Conservation (phyloP, 192 early-diverging fungal species). For the Coemansia sp. region DNA sequence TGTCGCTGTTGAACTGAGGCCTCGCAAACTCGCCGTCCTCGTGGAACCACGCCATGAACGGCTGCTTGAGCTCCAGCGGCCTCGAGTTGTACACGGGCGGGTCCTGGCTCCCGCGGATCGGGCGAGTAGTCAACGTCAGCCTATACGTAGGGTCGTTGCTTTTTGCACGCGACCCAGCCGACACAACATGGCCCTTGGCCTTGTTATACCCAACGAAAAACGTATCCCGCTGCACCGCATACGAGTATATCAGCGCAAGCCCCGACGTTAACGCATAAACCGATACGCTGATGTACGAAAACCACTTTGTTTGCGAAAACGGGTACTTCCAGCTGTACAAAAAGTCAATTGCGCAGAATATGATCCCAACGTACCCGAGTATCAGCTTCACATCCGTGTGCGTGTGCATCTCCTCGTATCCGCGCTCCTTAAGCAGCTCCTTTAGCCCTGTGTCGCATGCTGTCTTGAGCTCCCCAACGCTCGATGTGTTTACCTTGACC, state of each 20-base stretch:
- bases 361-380: constrained; percentile 74
- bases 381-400: constrained; percentile 82
- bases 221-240: constrained; percentile 65
- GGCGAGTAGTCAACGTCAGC: constrained; percentile 56
- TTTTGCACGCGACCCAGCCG: constrained; percentile 56
- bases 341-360: constrained; percentile 72
- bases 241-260: constrained; percentile 60
- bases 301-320: constrained; percentile 64
- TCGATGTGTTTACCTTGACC: constrained; percentile 53
- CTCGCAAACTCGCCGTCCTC: constrained; percentile 64
- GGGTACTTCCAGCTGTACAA: constrained; percentile 68
- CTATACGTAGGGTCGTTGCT: constrained; percentile 58
- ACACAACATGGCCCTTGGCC: constrained; percentile 57
- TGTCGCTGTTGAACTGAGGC: constrained; percentile 58
- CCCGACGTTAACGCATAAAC: constrained; percentile 53
- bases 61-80: constrained; percentile 54
- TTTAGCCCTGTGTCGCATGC: constrained; percentile 67
- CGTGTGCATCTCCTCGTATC: constrained; percentile 71
- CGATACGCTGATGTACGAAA: constrained; percentile 61
- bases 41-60: constrained; percentile 66
- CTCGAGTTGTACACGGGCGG: constrained; percentile 49
- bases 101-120: constrained; percentile 55
- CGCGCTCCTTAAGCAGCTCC: constrained; percentile 45
- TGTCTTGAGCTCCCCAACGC: constrained; percentile 59
- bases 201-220: constrained; percentile 67